Percentiles rank a stretch among this genome's conserved stretches.
Evolutionary conservation across 129 eudicot species (phyloP).

Genomic region (Helichrysum umbraculigerum): DNA sequence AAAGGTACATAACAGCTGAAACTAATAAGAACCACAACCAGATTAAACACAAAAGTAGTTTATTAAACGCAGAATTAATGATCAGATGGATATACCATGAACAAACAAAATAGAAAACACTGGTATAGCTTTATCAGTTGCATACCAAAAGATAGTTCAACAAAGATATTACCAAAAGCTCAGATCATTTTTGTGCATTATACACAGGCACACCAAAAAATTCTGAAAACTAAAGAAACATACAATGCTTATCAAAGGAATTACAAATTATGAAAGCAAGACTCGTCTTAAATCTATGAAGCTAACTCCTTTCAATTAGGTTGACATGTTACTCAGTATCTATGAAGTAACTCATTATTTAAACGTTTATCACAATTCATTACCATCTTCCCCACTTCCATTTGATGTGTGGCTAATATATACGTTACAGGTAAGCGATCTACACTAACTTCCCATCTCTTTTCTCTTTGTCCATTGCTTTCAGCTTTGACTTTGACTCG

Average conservation of each 20-base stretch:
- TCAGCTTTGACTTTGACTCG: slow-evolving; percentile 23
- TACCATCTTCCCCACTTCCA: slow-evolving; percentile 57
- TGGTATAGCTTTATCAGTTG: not conserved
- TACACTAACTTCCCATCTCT: slow-evolving; percentile 23
- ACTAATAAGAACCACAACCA: not conserved
- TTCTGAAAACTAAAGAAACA: slow-evolving; percentile 19
- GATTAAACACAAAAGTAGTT: not conserved
- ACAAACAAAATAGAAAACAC: not conserved
- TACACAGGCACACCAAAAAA: slow-evolving; percentile 4
- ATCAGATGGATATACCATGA: not conserved
- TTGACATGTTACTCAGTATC: not conserved
- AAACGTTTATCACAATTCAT: slow-evolving; percentile 48
- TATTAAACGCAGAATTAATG: not conserved
- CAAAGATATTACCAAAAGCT: slow-evolving; percentile 24
- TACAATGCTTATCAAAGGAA: slow-evolving; percentile 6
- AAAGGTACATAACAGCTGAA: no score
- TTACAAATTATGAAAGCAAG: slow-evolving; percentile 16
- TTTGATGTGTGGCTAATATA: slow-evolving; percentile 50
- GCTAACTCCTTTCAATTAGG: not conserved
- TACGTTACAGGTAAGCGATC: slow-evolving; percentile 52
- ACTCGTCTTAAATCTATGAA: slow-evolving; percentile 27
- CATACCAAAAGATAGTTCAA: slow-evolving; percentile 25
- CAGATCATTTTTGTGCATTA: slow-evolving; percentile 19
- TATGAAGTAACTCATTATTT: slow-evolving; percentile 8
- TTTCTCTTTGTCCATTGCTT: slow-evolving; percentile 25